A percentile compares a stretch with the other conserved stretches of the same genome.
phyloP scores from a whole-genome alignment of 1,139 yeast species.

The Geotrichum klebahnii region DNA sequence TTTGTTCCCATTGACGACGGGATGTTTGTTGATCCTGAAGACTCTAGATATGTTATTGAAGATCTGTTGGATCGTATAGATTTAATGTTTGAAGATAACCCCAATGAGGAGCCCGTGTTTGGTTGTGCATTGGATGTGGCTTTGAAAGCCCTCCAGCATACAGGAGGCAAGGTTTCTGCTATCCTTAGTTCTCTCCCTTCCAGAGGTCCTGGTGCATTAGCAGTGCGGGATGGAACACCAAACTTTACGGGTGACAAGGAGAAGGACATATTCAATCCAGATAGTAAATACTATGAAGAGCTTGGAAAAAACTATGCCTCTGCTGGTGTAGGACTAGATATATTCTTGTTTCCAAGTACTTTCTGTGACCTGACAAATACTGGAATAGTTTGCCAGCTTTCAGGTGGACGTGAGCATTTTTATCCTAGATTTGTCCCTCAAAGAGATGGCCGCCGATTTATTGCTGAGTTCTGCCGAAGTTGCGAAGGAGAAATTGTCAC shows the following conservation, averaged over 20 bases:
- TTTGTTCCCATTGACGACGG: conserved; percentile 79
- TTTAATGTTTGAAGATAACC: conserved; percentile 43
- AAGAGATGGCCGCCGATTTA: conserved; percentile 65
- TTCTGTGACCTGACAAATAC: conserved; percentile 72
- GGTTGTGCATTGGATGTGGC: conserved; percentile 79
- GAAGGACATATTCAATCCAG: conserved; percentile 58
- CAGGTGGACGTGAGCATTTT: conserved; percentile 68
- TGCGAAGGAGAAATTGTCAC: conserved; percentile 50
- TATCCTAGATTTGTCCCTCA: conserved; percentile 67
- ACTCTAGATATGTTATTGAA: conserved; percentile 59
- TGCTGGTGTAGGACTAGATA: conserved; percentile 68
- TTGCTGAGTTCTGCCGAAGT: conserved; percentile 50
- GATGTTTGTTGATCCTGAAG: conserved; percentile 72
- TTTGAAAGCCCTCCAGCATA: conserved; percentile 58
- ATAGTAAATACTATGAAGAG: conserved; percentile 58
- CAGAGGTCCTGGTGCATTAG: conserved; percentile 78
- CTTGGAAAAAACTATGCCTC: conserved; percentile 57
- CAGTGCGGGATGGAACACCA: conserved; percentile 44
- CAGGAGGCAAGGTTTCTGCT: conserved; percentile 79
- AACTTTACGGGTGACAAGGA: conserved; percentile 44
- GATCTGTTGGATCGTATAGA: conserved; percentile 64
- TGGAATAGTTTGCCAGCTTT: conserved; percentile 59
- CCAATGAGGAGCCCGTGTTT: conserved; percentile 65
- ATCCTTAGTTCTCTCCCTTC: conserved; percentile 69
- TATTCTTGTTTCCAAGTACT: conserved; percentile 63